Conservation (phyloP, 1,284 basidiomycete species). For the Farysia itapuensis region DNA sequence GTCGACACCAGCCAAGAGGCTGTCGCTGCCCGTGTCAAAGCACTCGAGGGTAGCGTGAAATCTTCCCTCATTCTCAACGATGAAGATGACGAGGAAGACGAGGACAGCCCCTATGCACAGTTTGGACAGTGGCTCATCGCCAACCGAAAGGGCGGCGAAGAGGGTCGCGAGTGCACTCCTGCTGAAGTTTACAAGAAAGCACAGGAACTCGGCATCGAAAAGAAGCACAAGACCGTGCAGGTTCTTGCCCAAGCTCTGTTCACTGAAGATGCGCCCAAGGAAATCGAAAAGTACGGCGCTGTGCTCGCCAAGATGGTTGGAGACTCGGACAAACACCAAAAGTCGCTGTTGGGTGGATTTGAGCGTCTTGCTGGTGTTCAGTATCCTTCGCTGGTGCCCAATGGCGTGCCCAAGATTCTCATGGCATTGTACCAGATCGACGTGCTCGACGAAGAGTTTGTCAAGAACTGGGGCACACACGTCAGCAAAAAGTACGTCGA, state of each 20-base stretch:
- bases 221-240: slow-evolving; percentile 89
- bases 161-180: slow-evolving; percentile 40
- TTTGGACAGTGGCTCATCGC: slow-evolving; percentile 86
- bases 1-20: slow-evolving; percentile 89
- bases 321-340: slow-evolving; percentile 85
- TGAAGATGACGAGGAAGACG: slow-evolving; percentile 71
- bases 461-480: slow-evolving; percentile 92
- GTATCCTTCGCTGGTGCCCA: slow-evolving; percentile 54
- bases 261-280: slow-evolving; percentile 72
- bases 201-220: slow-evolving; percentile 87
- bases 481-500: slow-evolving; percentile 95
- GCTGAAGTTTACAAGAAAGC: slow-evolving; percentile 83
- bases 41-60: slow-evolving; percentile 70
- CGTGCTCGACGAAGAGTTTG: slow-evolving; percentile 85
- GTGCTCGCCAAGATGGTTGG: slow-evolving; percentile 72
- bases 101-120: slow-evolving; percentile 71
- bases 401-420: slow-evolving; percentile 79
- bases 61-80: slow-evolving; percentile 64
- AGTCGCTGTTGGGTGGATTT: slow-evolving; percentile 72
- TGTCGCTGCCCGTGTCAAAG: slow-evolving; percentile 80
- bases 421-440: slow-evolving; percentile 95
- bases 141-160: slow-evolving; percentile 66
- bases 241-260: slow-evolving; percentile 87
- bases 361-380: slow-evolving; percentile 56
- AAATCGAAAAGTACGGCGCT: slow-evolving; percentile 74